Conservation (phyloP, 2,329 filamentous ascomycete species). For the Pyricularia grisea region DNA sequence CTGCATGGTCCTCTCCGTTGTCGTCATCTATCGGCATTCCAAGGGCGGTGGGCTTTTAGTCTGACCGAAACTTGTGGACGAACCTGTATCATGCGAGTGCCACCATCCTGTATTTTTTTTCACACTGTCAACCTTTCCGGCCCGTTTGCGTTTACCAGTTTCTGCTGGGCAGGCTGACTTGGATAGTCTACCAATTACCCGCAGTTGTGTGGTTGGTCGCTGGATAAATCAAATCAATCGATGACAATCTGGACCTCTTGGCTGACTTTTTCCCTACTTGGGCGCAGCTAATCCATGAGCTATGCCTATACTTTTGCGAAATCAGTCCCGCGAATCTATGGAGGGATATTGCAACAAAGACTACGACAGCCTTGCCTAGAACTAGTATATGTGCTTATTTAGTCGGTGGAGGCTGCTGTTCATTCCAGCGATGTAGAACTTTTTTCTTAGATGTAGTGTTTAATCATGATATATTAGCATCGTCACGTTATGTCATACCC, state of each 20-base stretch:
- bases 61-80: not conserved
- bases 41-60: not conserved
- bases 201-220: not conserved
- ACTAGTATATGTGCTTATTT: not conserved
- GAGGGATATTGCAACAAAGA: not conserved
- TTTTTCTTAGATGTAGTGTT: not conserved
- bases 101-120: not conserved
- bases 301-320: not conserved
- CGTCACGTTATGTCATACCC: not conserved
- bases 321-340: not conserved
- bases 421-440: not conserved
- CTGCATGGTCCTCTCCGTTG: not conserved
- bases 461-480: not conserved
- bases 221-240: not conserved
- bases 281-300: not conserved
- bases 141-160: not conserved
- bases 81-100: no score
- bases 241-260: not conserved
- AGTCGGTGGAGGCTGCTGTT: not conserved
- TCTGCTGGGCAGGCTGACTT: not conserved
- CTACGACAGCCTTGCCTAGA: not conserved
- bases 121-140: not conserved
- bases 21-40: not conserved
- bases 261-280: not conserved
- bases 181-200: not conserved